Evolutionary conservation across 257 asterid genomes (phyloP).

Genomic region (Petunia secreta): DNA sequence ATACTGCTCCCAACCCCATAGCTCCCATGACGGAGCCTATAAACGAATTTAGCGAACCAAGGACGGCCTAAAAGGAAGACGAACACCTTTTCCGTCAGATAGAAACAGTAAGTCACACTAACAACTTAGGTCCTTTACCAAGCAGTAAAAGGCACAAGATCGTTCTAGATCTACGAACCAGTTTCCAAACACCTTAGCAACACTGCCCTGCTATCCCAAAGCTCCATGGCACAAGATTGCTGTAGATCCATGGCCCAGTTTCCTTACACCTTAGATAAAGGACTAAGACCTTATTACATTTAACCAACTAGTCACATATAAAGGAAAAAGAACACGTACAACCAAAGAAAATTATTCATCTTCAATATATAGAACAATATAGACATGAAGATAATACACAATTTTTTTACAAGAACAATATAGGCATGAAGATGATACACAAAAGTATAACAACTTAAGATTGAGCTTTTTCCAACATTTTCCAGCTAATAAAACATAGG

Average conservation of each 20-base stretch:
- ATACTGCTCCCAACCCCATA: not conserved
- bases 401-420: not conserved
- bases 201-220: too few relatives aligned
- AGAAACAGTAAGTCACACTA: not conserved
- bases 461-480: conserved; percentile 16
- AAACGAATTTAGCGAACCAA: not conserved
- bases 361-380: not conserved
- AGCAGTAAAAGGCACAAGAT: not conserved
- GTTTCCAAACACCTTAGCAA: too few relatives aligned
- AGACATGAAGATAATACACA: too few relatives aligned
- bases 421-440: not conserved
- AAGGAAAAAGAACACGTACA: not conserved
- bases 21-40: not conserved
- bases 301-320: not conserved
- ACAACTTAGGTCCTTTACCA: not conserved
- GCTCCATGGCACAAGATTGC: too few relatives aligned
- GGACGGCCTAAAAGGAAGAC: not conserved
- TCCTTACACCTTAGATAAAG: not conserved
- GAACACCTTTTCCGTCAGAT: not conserved
- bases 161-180: not conserved
- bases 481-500: not conserved
- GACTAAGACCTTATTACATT: not conserved
- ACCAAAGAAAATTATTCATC: not conserved
- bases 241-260: not conserved
- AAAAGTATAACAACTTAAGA: not conserved